Evolutionary conservation across 2,329 filamentous ascomycete genomes (phyloP).

Genomic region (Beauveria asiatica): DNA sequence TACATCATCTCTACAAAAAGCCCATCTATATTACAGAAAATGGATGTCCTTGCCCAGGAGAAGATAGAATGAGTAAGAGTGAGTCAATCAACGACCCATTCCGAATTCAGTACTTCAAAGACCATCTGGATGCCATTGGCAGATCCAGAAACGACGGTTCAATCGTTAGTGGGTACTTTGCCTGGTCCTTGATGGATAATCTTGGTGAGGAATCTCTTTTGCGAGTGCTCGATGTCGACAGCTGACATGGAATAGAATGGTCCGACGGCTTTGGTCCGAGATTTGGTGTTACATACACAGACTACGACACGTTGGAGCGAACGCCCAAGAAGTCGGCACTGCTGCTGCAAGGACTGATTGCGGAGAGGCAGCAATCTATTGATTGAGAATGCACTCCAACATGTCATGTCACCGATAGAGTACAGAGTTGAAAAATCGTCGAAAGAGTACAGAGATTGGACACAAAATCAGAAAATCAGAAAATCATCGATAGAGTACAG

Average conservation of each 20-base stretch:
- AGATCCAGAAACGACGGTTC: conserved; percentile 19
- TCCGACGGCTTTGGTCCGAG: conserved; percentile 30
- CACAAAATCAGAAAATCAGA: too few relatives aligned
- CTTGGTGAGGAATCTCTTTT: conserved; percentile 21
- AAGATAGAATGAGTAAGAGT: conserved; percentile 25
- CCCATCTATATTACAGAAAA: conserved; percentile 25
- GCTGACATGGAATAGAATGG: conserved; percentile 20
- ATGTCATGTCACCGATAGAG: too few relatives aligned
- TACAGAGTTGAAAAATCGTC: background rate
- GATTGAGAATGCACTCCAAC: background rate
- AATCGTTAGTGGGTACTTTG: conserved; percentile 25
- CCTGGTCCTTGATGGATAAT: conserved; percentile 28
- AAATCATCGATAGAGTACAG: background rate
- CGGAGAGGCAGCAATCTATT: conserved; percentile 13
- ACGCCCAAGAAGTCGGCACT: conserved; percentile 30
- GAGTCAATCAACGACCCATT: conserved; percentile 29
- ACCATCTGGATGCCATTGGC: conserved; percentile 30
- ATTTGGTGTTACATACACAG: conserved; percentile 30
- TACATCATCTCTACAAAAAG: conserved; percentile 19
- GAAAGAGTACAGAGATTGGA: too few relatives aligned
- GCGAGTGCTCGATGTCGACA: background rate
- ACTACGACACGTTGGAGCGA: conserved; percentile 28
- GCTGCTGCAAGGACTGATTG: conserved; percentile 21
- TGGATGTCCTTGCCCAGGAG: conserved; percentile 27
- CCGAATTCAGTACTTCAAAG: conserved; percentile 28